phyloP scores from a whole-genome alignment of 75 land plant genomes.

The Isoetes taiwanensis region DNA sequence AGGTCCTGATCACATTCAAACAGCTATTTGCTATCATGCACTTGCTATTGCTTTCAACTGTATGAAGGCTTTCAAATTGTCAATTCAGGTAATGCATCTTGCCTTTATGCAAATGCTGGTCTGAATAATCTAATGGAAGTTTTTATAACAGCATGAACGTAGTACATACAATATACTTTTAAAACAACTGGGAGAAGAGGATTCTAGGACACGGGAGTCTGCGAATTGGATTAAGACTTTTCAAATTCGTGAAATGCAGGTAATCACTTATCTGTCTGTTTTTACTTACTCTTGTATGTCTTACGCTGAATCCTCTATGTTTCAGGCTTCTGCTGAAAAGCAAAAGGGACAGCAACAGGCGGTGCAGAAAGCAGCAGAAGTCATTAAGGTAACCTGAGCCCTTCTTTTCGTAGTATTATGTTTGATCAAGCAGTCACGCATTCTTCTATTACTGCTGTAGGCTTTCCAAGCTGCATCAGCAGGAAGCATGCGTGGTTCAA shows the following conservation, averaged over 20 bases:
- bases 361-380: constrained; percentile 69
- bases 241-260: constrained; percentile 71
- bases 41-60: constrained; percentile 97
- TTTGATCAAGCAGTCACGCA: constrained; percentile 37
- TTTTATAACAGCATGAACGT: constrained; percentile 81
- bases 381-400: constrained; percentile 42
- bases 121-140: too few relatives aligned
- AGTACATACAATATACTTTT: constrained; percentile 84
- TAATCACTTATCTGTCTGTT: constrained; percentile 2
- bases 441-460: constrained; percentile 74
- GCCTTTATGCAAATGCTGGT: too few relatives aligned
- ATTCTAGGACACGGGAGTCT: constrained; percentile 86
- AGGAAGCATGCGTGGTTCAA: constrained; percentile 11
- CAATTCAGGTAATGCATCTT: constrained; percentile 79
- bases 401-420: neutral
- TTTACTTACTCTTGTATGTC: neutral
- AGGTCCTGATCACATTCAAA: constrained; percentile 91
- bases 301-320: neutral
- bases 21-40: constrained; percentile 99
- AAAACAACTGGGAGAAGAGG: constrained; percentile 99
- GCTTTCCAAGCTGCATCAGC: constrained; percentile 64
- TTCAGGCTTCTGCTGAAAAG: constrained; percentile 68
- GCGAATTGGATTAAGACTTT: constrained; percentile 97
- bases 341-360: constrained; percentile 71
- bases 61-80: constrained; percentile 96